Conservation (phyloP, 768 basidiomycete genomes). For the Lactifluus echinatus region DNA sequence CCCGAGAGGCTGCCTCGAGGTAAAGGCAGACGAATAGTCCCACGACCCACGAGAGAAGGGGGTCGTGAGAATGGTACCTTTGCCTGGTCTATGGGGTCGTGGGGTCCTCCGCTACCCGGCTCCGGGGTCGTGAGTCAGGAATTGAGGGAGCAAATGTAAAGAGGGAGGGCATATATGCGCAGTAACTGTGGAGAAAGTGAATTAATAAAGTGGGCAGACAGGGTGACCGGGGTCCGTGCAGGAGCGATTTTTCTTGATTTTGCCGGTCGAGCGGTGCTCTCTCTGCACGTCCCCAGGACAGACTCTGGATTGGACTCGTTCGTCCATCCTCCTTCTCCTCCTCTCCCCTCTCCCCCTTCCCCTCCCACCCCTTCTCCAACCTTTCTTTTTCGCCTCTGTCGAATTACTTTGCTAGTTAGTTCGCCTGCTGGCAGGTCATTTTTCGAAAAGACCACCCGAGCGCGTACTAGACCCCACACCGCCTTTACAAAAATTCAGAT, state of each 20-base stretch:
- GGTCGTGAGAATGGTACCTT: not conserved
- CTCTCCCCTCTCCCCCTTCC: not conserved
- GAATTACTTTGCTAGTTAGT: conserved; percentile 22
- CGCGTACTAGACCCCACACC: conserved; percentile 15
- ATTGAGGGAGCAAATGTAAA: not conserved
- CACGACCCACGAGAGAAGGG: not conserved
- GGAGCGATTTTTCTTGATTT: not conserved
- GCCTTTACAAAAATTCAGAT: conserved; percentile 17
- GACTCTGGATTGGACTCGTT: conserved; percentile 19
- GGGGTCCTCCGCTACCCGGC: not conserved
- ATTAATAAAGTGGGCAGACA: not conserved
- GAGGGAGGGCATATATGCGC: not conserved
- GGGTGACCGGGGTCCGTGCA: not conserved
- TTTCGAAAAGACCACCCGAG: conserved; percentile 21
- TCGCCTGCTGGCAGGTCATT: conserved; percentile 24
- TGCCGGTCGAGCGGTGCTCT: not conserved
- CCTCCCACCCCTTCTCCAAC: not conserved
- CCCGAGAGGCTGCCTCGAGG: not conserved
- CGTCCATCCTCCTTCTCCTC: conserved; percentile 14
- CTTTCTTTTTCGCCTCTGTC: conserved; percentile 13
- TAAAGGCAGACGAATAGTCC: not conserved
- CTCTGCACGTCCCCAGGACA: conserved; percentile 19
- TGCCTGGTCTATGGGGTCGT: not conserved
- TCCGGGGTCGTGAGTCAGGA: not conserved
- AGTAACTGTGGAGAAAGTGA: not conserved